phyloP scores from a whole-genome alignment of 306 rosid genomes.

The Prunus padus region DNA sequence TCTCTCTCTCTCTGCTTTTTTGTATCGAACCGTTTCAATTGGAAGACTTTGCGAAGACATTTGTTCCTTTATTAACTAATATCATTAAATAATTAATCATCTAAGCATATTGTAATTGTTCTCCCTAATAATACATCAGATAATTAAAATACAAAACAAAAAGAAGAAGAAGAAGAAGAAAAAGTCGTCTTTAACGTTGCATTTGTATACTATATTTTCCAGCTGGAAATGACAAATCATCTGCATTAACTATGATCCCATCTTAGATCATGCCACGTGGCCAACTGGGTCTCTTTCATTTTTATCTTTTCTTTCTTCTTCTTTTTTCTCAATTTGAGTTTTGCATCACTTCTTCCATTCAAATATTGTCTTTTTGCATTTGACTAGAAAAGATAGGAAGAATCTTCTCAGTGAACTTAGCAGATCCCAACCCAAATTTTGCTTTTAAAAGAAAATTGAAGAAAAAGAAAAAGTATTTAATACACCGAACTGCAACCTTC shows the following conservation, averaged over 20 bases:
- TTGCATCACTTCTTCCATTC: constrained; percentile 33
- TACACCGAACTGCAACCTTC: constrained; percentile 10
- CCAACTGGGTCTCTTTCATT: background rate
- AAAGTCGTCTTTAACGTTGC: constrained; percentile 15
- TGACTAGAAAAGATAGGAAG: constrained; percentile 29
- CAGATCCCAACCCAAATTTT: background rate
- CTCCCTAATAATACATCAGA: background rate
- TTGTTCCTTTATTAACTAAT: background rate
- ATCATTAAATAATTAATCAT: background rate
- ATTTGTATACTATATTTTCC: constrained; percentile 11
- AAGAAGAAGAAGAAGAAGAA: background rate
- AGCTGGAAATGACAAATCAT: constrained; percentile 12
- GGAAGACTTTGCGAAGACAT: constrained; percentile 34
- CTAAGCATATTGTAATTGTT: background rate
- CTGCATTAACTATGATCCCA: constrained; percentile 6
- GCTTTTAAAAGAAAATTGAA: background rate
- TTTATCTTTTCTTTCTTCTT: background rate
- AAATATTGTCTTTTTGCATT: constrained; percentile 42
- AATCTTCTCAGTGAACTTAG: constrained; percentile 8
- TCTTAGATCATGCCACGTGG: constrained; percentile 20
- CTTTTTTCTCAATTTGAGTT: background rate
- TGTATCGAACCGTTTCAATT: constrained; percentile 40
- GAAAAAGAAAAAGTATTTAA: background rate
- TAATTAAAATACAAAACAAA: no score
- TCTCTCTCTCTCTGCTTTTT: constrained; percentile 21